Evolutionary conservation across 129 eudicot genomes (phyloP).

Genomic region (Tanacetum coccineum): DNA sequence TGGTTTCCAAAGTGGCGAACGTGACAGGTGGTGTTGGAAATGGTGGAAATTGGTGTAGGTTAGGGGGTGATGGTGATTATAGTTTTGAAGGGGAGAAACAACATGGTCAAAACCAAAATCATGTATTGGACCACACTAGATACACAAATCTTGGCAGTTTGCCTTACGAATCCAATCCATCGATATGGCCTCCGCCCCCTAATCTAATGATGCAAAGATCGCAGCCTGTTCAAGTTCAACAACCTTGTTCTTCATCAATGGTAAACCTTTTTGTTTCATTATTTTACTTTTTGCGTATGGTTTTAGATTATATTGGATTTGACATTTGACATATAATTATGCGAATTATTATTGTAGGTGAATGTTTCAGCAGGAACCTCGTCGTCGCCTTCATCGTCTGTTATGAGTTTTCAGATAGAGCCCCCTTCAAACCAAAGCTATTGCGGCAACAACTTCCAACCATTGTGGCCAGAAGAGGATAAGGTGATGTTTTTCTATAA

Average conservation of each 20-base stretch:
- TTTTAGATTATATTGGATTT: conserved; percentile 3
- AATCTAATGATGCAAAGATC: conserved; percentile 46
- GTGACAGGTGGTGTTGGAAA: conserved; percentile 12
- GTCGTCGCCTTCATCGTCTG: conserved; percentile 38
- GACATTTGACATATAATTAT: not conserved
- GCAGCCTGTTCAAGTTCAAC: conserved; percentile 48
- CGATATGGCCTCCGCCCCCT: conserved; percentile 32
- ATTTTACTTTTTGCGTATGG: not conserved
- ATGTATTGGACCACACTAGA: conserved; percentile 40
- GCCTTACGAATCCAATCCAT: conserved; percentile 39
- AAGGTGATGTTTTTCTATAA: conserved; percentile 40
- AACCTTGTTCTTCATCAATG: conserved; percentile 50
- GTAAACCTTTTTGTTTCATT: conserved; percentile 30
- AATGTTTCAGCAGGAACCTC: conserved; percentile 59
- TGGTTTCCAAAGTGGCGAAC: conserved; percentile 24
- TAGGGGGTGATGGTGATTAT: conserved; percentile 49
- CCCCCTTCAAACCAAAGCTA: conserved; percentile 95
- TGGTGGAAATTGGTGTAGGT: conserved; percentile 41
- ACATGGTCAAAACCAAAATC: conserved; percentile 28
- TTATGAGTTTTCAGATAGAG: conserved; percentile 57
- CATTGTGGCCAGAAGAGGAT: conserved; percentile 70
- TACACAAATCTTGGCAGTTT: conserved; percentile 37
- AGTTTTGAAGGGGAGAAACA: conserved; percentile 46
- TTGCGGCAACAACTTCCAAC: conserved; percentile 41
- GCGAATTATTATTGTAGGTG: conserved; percentile 36